phyloP scores from a whole-genome alignment of 2,329 filamentous ascomycete genomes.

The Calonectria hawksworthii region DNA sequence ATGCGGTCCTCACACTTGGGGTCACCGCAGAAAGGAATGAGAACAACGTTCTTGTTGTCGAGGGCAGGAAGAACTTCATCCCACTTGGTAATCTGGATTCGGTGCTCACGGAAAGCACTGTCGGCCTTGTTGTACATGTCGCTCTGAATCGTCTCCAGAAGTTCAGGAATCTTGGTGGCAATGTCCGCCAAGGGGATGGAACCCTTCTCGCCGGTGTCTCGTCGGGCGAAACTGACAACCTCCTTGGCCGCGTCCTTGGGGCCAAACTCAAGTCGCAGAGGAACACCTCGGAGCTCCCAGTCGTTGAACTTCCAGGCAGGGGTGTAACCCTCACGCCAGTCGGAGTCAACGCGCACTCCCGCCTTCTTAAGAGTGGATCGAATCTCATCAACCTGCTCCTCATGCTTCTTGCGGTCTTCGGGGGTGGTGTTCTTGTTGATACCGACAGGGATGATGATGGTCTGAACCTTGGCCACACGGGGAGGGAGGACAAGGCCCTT shows the following conservation, averaged over 20 bases:
- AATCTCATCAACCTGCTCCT: slow-evolving; percentile 81
- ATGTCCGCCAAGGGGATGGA: slow-evolving; percentile 83
- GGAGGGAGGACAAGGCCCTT: slow-evolving; percentile 95
- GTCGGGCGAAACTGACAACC: slow-evolving; percentile 87
- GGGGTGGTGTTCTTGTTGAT: slow-evolving; percentile 89
- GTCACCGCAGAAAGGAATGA: slow-evolving; percentile 91
- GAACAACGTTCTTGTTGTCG: slow-evolving; percentile 90
- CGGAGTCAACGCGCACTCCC: slow-evolving; percentile 83
- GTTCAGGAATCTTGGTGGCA: slow-evolving; percentile 78
- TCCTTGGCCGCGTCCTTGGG: slow-evolving; percentile 92
- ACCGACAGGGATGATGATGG: slow-evolving; percentile 91
- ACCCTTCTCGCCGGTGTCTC: slow-evolving; percentile 88
- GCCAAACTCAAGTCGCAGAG: slow-evolving; percentile 93
- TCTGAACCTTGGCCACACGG: slow-evolving; percentile 87
- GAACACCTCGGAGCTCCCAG: slow-evolving; percentile 97
- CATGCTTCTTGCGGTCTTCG: slow-evolving; percentile 83
- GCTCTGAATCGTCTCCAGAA: slow-evolving; percentile 90
- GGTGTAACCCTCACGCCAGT: slow-evolving; percentile 91
- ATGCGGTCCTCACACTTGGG: slow-evolving; percentile 91
- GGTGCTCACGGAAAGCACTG: slow-evolving; percentile 82
- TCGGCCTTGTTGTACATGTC: slow-evolving; percentile 87
- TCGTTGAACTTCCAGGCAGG: slow-evolving; percentile 99
- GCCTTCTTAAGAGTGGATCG: slow-evolving; percentile 77
- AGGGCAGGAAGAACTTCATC: slow-evolving; percentile 91
- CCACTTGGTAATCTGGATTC: slow-evolving; percentile 87